A percentile compares a stretch with the other conserved stretches of the same genome.
Conservation (phyloP, 768 basidiomycete genomes). For the Boletus huronensis region DNA sequence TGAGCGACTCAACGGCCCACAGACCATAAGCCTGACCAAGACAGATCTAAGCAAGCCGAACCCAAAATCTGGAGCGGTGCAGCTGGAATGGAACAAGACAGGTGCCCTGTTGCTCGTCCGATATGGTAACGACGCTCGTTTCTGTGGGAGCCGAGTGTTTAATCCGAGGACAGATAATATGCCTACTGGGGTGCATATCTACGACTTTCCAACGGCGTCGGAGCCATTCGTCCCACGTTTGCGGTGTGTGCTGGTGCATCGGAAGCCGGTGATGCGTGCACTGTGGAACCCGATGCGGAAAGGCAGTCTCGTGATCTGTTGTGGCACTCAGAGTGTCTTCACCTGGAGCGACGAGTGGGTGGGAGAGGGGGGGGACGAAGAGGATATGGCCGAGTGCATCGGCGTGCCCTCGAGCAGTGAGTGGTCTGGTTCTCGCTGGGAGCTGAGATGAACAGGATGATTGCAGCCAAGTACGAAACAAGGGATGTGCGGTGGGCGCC, state of each 20-base stretch:
- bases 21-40: conserved; percentile 47
- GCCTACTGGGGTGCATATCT: conserved; percentile 65
- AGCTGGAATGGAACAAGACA: conserved; percentile 79
- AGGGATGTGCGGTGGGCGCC: conserved; percentile 76
- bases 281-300: conserved; percentile 85
- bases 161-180: conserved; percentile 46
- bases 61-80: conserved; percentile 63
- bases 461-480: conserved; percentile 65
- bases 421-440: neutral
- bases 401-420: conserved; percentile 82
- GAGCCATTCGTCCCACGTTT: conserved; percentile 58
- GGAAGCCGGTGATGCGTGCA: conserved; percentile 58
- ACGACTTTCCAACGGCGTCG: conserved; percentile 61
- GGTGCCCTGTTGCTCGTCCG: conserved; percentile 72
- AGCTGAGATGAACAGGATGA: neutral
- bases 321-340: conserved; percentile 63
- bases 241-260: conserved; percentile 65
- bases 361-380: conserved; percentile 52
- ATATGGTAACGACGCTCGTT: conserved; percentile 49
- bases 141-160: neutral
- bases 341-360: conserved; percentile 85
- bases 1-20: conserved; percentile 57
- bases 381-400: conserved; percentile 86
- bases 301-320: conserved; percentile 65
- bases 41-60: conserved; percentile 59